Base-by-base conservation (phyloP, 148 eudicot species). In the Silene conica region DNA sequence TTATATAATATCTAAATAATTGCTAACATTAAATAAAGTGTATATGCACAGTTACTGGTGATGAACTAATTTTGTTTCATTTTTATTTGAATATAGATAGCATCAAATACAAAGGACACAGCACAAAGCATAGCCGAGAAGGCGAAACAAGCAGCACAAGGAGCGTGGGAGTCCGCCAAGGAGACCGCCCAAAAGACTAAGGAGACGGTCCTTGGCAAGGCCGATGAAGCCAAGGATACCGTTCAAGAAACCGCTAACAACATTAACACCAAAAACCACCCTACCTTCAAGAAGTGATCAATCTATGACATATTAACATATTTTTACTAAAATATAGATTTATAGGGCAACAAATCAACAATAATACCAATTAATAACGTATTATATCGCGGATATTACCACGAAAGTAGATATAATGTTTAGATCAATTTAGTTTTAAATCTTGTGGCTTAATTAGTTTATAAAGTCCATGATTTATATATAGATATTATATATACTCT, bases 111-210 rank as follows among this genome's bases (percentile, higher is more conserved):
- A 16, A 81, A 86, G 55, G 85, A 84, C 0, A 71, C 75, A 9
- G 79, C 91, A 0, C 83, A 87, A 15, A 80, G 87, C 14, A 63
- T 89, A 8, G 86, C 89, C 2, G 91, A 86, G 22, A 90, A 86
- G 81, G 96, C 90, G 7, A 89, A 91, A 73, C 81, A 86, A 59
- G 89, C 84, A 3, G 94, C 92, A 1, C 85, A 90, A 78, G 89
- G 82, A 9, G 94, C 94, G 9, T 93, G 98, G 96, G 90, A 72
- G 28, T 71, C 92, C 0, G 89, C 89, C 3, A 93, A 85, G 75
- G 92, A 91, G 9, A 86, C 86, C 4, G 79, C 90, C 63, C 81
- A 85, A 18, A 87, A 82, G 55, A 81, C 90, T 59, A 83, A 87
- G 73, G 91, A 90, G 38, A 81, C 84, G 1, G 89, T 86, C 26